Evolutionary conservation across 306 rosid genomes (phyloP).

Genomic region (Sicyos edulis): DNA sequence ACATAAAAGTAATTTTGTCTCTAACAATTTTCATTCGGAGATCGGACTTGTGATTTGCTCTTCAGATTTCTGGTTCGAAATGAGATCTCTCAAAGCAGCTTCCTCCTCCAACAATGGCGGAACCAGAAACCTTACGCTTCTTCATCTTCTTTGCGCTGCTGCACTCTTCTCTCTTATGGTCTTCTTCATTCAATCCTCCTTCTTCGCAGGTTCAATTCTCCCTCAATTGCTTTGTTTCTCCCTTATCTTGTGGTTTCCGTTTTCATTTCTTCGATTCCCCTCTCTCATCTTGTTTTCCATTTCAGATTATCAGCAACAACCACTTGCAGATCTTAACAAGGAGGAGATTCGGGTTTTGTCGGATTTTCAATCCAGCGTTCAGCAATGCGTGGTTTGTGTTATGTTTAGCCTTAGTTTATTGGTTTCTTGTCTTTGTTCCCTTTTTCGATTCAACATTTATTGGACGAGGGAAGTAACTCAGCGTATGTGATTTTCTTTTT

Average conservation of each 20-base stretch:
- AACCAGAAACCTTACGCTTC: conserved; percentile 46
- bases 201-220: conserved; percentile 38
- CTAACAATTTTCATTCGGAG: background rate
- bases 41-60: background rate
- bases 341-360: conserved; percentile 40
- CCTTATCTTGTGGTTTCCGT: background rate
- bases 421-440: background rate
- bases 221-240: background rate
- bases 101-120: conserved; percentile 18
- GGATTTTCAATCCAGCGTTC: conserved; percentile 60
- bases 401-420: background rate
- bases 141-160: conserved; percentile 60
- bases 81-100: conserved; percentile 54
- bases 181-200: conserved; percentile 71
- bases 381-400: conserved; percentile 77
- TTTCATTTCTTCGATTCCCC: background rate
- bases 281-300: background rate
- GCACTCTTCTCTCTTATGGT: conserved; percentile 63
- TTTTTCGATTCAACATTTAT: background rate
- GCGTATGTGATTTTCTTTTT: too few relatives aligned
- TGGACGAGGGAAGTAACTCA: background rate
- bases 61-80: conserved; percentile 14
- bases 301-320: conserved; percentile 38
- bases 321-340: conserved; percentile 37
- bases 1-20: background rate